phyloP scores from a whole-genome alignment of 2,329 filamentous ascomycete genomes.

The Blastomyces parvus region DNA sequence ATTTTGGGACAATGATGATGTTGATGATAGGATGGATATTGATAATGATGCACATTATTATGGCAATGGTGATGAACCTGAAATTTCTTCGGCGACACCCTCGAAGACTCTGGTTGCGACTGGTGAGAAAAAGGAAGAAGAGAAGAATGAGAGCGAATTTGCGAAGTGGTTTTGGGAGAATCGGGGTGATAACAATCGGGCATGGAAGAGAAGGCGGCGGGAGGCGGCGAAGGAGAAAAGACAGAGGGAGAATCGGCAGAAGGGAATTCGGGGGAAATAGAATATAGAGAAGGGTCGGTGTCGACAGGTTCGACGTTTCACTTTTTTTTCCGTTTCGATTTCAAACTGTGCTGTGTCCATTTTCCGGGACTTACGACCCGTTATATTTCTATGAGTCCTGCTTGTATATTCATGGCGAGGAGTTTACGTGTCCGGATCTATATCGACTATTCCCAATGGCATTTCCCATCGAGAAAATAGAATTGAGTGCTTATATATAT shows the following conservation, averaged over 20 bases:
- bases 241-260: slow-evolving; percentile 49
- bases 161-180: slow-evolving; percentile 53
- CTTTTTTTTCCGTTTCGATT: background rate
- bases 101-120: background rate
- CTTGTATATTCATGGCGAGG: slow-evolving; percentile 1
- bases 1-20: slow-evolving; percentile 21
- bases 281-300: background rate
- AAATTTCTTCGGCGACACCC: slow-evolving; percentile 21
- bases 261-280: slow-evolving; percentile 25
- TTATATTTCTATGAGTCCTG: background rate
- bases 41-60: slow-evolving; percentile 11
- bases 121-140: slow-evolving; percentile 16
- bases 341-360: background rate
- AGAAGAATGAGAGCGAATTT: slow-evolving; percentile 46
- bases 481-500: background rate
- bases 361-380: too few species aligned
- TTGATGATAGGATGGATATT: slow-evolving; percentile 14
- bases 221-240: slow-evolving; percentile 53
- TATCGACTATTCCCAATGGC: background rate
- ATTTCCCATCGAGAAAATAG: background rate
- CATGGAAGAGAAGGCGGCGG: slow-evolving; percentile 46
- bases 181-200: slow-evolving; percentile 42
- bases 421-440: background rate
- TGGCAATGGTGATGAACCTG: slow-evolving; percentile 11
- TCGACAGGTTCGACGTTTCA: background rate